Conservation (phyloP, 257 asterid genomes). For the Scutellaria barbata region DNA sequence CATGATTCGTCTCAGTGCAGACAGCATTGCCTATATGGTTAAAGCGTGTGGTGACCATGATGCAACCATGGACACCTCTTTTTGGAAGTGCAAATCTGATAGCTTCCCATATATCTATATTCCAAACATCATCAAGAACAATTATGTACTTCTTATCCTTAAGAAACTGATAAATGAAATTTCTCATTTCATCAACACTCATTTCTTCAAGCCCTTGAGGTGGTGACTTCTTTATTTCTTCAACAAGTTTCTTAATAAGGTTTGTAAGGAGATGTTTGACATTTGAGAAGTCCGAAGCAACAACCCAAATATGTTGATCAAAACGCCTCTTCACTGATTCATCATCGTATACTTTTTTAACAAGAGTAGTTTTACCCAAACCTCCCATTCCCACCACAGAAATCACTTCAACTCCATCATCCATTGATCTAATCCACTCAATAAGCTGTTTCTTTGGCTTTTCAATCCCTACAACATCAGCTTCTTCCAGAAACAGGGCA, state of each 20-base stretch:
- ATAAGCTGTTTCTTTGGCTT: slow-evolving; percentile 37
- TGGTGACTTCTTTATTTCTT: background rate
- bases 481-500: slow-evolving; percentile 39
- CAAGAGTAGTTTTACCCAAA: slow-evolving; percentile 13
- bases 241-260: background rate
- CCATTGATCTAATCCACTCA: slow-evolving; percentile 23
- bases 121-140: slow-evolving; percentile 26
- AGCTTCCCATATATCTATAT: slow-evolving; percentile 4
- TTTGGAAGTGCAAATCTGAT: slow-evolving; percentile 8
- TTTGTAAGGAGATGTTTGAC: background rate
- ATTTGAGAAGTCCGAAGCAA: slow-evolving; percentile 21
- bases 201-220: slow-evolving; percentile 5
- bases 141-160: slow-evolving; percentile 8
- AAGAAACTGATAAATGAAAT: slow-evolving; percentile 13
- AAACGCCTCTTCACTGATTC: slow-evolving; percentile 4
- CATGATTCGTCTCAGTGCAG: slow-evolving; percentile 2
- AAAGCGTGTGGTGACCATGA: slow-evolving; percentile 20
- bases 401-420: slow-evolving; percentile 23
- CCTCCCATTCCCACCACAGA: slow-evolving; percentile 28
- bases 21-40: slow-evolving; percentile 1
- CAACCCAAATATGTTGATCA: slow-evolving; percentile 11
- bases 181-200: slow-evolving; percentile 16
- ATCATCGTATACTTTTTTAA: slow-evolving; percentile 14
- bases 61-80: slow-evolving; percentile 6
- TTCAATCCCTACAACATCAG: slow-evolving; percentile 46